Evolutionary conservation across 768 basidiomycete species (phyloP).

Genomic region (Lactifluus pinguis): DNA sequence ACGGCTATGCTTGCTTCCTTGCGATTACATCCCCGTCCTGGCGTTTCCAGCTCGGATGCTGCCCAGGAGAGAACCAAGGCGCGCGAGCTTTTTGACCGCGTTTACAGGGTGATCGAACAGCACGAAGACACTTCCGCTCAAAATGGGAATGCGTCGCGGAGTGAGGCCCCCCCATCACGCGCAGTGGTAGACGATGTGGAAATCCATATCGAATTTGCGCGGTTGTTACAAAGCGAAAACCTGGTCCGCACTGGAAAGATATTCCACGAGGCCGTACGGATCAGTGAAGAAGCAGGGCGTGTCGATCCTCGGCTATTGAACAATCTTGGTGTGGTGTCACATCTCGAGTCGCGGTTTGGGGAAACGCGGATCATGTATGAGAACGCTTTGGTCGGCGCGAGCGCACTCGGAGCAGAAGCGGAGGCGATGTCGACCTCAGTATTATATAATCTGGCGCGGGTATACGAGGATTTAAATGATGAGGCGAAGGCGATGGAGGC

Average conservation of each 20-base stretch:
- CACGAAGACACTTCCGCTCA: constrained; percentile 42
- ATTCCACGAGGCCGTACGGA: constrained; percentile 61
- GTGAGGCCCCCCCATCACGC: constrained; percentile 17
- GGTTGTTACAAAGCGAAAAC: constrained; percentile 78
- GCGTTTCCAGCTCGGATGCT: constrained; percentile 64
- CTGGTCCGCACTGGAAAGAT: constrained; percentile 65
- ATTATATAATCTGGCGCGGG: constrained; percentile 85
- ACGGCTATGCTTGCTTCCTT: constrained; percentile 85
- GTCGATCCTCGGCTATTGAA: constrained; percentile 66
- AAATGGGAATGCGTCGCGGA: constrained; percentile 19
- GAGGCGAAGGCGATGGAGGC: constrained; percentile 68
- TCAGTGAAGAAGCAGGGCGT: constrained; percentile 40
- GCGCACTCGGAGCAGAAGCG: constrained; percentile 37
- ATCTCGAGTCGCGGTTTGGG: constrained; percentile 51
- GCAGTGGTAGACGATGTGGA: constrained; percentile 66
- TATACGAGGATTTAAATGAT: constrained; percentile 81
- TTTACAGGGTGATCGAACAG: constrained; percentile 51
- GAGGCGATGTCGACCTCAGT: constrained; percentile 76
- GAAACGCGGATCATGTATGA: constrained; percentile 65
- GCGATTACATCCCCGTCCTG: constrained; percentile 73
- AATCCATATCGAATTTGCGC: constrained; percentile 85
- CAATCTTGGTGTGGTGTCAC: constrained; percentile 69
- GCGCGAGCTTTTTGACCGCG: constrained; percentile 73
- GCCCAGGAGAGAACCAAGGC: constrained; percentile 64
- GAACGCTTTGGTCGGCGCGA: constrained; percentile 54